These are phyloP conservation scores for Sclerotinia spermophila DNA, from an alignment of 2,329 filamentous ascomycete species.

Conservation along the genomic window DNA sequence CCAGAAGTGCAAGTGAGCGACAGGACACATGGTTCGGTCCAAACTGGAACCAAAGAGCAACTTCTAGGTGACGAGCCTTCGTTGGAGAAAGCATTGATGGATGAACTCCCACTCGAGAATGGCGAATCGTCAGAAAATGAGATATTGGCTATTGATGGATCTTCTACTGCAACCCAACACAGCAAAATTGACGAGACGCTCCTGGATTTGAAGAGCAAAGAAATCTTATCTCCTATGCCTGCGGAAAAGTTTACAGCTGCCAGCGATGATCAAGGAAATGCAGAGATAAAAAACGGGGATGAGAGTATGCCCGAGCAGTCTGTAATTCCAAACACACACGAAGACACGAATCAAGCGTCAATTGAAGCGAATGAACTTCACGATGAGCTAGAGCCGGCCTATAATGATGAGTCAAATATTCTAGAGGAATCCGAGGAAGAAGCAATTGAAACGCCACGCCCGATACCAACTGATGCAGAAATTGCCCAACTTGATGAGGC, in stretches of 20 bases:
- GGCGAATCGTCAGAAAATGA: neutral
- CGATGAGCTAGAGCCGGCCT: neutral
- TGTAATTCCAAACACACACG: neutral
- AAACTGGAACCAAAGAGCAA: neutral
- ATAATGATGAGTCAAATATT: neutral
- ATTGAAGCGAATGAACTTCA: neutral
- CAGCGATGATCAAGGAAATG: neutral
- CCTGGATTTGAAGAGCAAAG: neutral
- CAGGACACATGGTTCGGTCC: neutral
- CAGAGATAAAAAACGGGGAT: neutral
- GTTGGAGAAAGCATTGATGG: neutral
- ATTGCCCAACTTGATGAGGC: neutral
- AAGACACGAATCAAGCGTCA: neutral
- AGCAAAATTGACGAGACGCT: neutral
- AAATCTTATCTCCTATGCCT: neutral
- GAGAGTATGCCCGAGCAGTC: neutral
- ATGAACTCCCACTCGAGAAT: neutral
- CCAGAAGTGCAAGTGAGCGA: neutral
- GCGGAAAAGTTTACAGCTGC: neutral
- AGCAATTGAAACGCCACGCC: neutral
- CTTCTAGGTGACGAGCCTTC: neutral
- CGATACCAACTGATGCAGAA: neutral
- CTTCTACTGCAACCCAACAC: too few relatives aligned
- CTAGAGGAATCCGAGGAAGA: neutral
- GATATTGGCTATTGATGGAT: neutral